A percentile compares a stretch with the other conserved stretches of the same genome.
phyloP scores from a whole-genome alignment of 345 rosid species.

The Streptanthus diversifolius region DNA sequence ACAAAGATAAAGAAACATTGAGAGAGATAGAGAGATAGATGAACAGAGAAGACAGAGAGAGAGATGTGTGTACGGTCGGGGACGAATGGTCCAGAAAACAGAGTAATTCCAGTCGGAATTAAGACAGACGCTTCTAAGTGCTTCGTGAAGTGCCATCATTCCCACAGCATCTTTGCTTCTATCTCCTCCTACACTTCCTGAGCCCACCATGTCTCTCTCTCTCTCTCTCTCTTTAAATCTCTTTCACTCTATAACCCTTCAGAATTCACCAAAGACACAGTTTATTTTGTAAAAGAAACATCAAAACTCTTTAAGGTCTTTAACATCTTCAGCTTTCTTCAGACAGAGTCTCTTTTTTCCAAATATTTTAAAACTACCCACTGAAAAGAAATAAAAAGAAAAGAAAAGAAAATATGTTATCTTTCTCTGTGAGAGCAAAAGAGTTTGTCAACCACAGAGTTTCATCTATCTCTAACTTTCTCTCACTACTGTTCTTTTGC shows the following conservation, averaged over 20 bases:
- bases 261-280: constrained; percentile 17
- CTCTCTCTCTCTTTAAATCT: not conserved
- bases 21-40: constrained; percentile 27
- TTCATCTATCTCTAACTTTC: constrained; percentile 26
- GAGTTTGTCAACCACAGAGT: constrained; percentile 39
- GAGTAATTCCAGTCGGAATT: constrained; percentile 99
- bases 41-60: constrained; percentile 13
- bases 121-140: constrained; percentile 96
- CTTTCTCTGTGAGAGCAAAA: constrained; percentile 27
- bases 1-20: constrained; percentile 27
- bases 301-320: constrained; percentile 12
- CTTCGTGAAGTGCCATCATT: constrained; percentile 99
- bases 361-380: constrained; percentile 19
- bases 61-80: constrained; percentile 69
- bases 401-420: constrained; percentile 29
- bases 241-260: constrained; percentile 4
- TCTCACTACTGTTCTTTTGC: constrained; percentile 32
- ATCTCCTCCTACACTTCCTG: constrained; percentile 83
- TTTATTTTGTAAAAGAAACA: constrained; percentile 21
- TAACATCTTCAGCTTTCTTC: constrained; percentile 29
- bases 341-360: constrained; percentile 17
- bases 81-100: constrained; percentile 99
- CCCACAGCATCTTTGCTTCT: constrained; percentile 99
- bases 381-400: not conserved
- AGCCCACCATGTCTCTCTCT: constrained; percentile 84